These are phyloP conservation scores for Ogataea siamensis DNA, from an alignment of 805 yeast genomes.

Conservation along the genomic window DNA sequence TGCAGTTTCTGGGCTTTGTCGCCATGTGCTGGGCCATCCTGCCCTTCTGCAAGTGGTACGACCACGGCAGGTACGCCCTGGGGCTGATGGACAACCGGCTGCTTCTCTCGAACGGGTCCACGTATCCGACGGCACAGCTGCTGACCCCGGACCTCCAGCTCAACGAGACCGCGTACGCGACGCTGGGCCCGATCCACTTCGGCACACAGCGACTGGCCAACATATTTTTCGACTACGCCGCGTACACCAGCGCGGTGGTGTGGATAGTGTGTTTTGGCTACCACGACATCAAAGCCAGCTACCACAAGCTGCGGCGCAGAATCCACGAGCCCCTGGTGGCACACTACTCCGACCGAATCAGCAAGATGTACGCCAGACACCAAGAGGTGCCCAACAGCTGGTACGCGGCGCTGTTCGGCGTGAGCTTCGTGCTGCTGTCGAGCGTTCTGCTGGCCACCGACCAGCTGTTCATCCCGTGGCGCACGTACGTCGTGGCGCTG, in stretches of 20 bases:
- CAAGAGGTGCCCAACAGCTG: slow-evolving; percentile 44
- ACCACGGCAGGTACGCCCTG: slow-evolving; percentile 30
- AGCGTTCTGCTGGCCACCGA: slow-evolving; percentile 34
- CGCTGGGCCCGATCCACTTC: slow-evolving; percentile 44
- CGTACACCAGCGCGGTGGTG: slow-evolving; percentile 45
- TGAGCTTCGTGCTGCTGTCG: slow-evolving; percentile 38
- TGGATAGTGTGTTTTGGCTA: slow-evolving; percentile 39
- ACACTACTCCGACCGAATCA: slow-evolving; percentile 42
- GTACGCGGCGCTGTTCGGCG: slow-evolving; percentile 38
- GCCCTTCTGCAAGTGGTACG: slow-evolving; percentile 45
- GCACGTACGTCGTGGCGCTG: slow-evolving; percentile 44
- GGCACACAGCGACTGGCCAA: slow-evolving; percentile 51
- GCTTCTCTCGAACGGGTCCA: slow-evolving; percentile 37
- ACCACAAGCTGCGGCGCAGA: slow-evolving; percentile 8
- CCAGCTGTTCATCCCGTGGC: slow-evolving; percentile 34
- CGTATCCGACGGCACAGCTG: slow-evolving; percentile 42
- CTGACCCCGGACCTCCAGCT: slow-evolving; percentile 40
- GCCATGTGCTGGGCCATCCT: slow-evolving; percentile 48
- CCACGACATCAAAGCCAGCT: slow-evolving; percentile 21
- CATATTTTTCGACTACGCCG: slow-evolving; percentile 53
- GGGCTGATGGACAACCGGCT: slow-evolving; percentile 50
- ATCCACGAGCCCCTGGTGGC: background rate
- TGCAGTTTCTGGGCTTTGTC: slow-evolving; percentile 47
- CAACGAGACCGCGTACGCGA: slow-evolving; percentile 45
- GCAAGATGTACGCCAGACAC: slow-evolving; percentile 39